A percentile compares a stretch with the other conserved stretches of the same genome.
phyloP scores from a whole-genome alignment of 2,329 filamentous ascomycete genomes.

The Fusarium sulawesiense region DNA sequence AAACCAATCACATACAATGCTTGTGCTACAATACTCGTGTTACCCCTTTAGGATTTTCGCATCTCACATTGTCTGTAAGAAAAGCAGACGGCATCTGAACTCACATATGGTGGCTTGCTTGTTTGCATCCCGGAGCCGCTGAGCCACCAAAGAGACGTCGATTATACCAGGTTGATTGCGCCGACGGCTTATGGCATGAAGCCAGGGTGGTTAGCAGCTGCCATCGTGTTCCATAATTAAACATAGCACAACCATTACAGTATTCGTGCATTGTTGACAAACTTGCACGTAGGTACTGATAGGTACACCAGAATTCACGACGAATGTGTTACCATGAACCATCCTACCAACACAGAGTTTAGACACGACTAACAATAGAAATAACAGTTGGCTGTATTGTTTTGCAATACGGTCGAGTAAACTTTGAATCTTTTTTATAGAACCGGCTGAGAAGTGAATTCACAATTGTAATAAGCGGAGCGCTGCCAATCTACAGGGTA shows the following conservation, averaged over 20 bases:
- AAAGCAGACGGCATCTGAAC: neutral
- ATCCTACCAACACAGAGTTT: neutral
- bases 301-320: neutral
- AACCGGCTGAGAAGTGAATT: neutral
- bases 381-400: neutral
- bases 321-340: neutral
- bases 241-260: neutral
- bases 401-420: neutral
- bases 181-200: conserved; percentile 6
- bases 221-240: neutral
- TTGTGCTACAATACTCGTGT: neutral
- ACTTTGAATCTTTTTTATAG: neutral
- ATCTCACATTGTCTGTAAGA: neutral
- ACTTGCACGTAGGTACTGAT: neutral
- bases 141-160: conserved; percentile 43
- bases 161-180: conserved; percentile 28
- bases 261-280: neutral
- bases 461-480: neutral
- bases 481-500: conserved; percentile 15
- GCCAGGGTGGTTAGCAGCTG: neutral
- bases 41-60: neutral
- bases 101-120: conserved; percentile 17
- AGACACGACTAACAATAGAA: neutral
- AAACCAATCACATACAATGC: conserved; percentile 22
- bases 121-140: conserved; percentile 19